Evolutionary conservation across 305 asterid genomes (phyloP).

Genomic region (Fraxinus ornus): DNA sequence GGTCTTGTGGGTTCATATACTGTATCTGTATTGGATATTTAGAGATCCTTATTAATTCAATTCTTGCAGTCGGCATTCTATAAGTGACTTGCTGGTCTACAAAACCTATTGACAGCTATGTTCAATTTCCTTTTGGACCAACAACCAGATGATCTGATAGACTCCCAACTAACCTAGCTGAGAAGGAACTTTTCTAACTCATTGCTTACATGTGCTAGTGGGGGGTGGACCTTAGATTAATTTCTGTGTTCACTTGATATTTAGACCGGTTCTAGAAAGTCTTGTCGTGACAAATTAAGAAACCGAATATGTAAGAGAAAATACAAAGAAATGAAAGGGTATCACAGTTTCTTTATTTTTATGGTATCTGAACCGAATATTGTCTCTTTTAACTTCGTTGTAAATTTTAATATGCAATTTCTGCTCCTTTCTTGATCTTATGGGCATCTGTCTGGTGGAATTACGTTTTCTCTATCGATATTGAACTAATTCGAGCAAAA

Average conservation of each 20-base stretch:
- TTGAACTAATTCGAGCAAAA: neutral
- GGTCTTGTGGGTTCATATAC: neutral
- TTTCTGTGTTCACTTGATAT: neutral
- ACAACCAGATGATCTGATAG: neutral
- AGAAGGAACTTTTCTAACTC: neutral
- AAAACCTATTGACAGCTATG: neutral
- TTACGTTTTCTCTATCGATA: neutral
- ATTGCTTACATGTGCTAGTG: neutral
- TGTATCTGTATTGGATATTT: neutral
- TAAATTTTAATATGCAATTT: neutral
- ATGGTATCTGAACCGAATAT: no score
- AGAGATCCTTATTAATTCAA: neutral
- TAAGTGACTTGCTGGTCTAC: neutral
- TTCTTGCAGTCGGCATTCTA: neutral
- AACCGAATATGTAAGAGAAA: no score
- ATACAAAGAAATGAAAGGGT: no score
- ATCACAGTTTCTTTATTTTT: no score
- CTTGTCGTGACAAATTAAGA: no score
- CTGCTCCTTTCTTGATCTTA: neutral
- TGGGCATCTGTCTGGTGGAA: neutral
- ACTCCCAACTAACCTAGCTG: neutral
- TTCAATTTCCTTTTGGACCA: neutral
- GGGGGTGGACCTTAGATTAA: neutral
- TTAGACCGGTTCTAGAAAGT: neutral
- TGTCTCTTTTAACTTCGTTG: neutral